Evolutionary conservation across 2,329 filamentous ascomycete genomes (phyloP).

Genomic region (Hyphodiscus sp.): DNA sequence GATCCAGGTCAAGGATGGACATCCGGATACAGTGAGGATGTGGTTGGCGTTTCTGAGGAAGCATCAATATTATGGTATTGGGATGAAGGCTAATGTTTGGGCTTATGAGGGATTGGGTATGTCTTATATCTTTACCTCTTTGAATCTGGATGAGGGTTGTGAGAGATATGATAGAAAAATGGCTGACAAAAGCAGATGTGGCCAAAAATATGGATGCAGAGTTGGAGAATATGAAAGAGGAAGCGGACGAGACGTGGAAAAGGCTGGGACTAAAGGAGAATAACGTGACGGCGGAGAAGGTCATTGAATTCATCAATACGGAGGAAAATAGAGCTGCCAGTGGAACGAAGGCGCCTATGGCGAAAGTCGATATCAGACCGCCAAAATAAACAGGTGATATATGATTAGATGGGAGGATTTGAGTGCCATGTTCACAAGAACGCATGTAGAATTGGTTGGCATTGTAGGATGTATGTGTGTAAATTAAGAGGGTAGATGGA

Average conservation of each 20-base stretch:
- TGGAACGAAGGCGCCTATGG: slow-evolving; percentile 26
- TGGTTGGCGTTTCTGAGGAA: slow-evolving; percentile 93
- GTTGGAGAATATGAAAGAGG: slow-evolving; percentile 36
- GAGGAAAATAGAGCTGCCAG: slow-evolving; percentile 37
- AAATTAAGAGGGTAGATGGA: not conserved
- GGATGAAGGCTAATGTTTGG: slow-evolving; percentile 98
- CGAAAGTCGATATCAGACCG: not conserved
- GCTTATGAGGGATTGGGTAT: slow-evolving; percentile 71
- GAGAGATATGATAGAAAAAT: not conserved
- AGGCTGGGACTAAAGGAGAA: slow-evolving; percentile 48
- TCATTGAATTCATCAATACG: slow-evolving; percentile 50
- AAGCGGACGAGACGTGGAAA: slow-evolving; percentile 46
- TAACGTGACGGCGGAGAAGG: slow-evolving; percentile 45
- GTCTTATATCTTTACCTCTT: slow-evolving; percentile 12
- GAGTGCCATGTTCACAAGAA: not conserved
- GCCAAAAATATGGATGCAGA: slow-evolving; percentile 46
- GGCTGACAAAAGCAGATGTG: slow-evolving; percentile 34
- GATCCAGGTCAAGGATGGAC: slow-evolving; percentile 88
- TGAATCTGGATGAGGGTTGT: not conserved
- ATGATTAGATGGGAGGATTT: not conserved
- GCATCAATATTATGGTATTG: slow-evolving; percentile 90
- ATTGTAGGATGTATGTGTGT: not conserved
- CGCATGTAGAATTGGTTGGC: not conserved
- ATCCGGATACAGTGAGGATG: slow-evolving; percentile 79
- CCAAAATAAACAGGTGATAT: not conserved